These are phyloP conservation scores for Apiotrichum porosum DNA, from an alignment of 1,284 basidiomycete species.

Conservation along the genomic window DNA sequence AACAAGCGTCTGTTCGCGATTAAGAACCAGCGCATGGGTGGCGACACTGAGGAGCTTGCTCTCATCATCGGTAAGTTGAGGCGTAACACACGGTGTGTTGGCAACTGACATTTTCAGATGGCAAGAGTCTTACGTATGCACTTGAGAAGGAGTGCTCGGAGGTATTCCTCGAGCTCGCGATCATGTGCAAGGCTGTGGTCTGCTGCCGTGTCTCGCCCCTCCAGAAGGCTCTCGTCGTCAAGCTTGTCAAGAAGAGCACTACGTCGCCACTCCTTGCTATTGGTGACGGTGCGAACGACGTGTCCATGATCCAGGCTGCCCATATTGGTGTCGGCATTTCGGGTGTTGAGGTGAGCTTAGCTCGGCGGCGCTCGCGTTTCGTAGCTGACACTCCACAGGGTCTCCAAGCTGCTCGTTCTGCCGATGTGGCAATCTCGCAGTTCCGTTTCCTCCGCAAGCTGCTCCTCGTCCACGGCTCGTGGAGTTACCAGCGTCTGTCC, in stretches of 20 bases:
- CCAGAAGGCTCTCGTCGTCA: constrained; percentile 97
- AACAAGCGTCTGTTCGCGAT: constrained; percentile 84
- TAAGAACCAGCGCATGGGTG: constrained; percentile 82
- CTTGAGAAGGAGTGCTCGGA: constrained; percentile 88
- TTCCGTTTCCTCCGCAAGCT: constrained; percentile 96
- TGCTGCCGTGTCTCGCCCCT: constrained; percentile 81
- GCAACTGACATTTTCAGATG: constrained; percentile 59
- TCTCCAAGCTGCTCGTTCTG: constrained; percentile 91
- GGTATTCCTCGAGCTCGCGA: constrained; percentile 87
- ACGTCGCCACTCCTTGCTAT: constrained; percentile 90
- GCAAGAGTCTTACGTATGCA: constrained; percentile 88
- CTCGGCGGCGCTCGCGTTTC: no score
- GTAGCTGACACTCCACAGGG: constrained; percentile 52
- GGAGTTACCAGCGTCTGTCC: constrained; percentile 93
- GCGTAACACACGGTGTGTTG: no score
- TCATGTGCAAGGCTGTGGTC: constrained; percentile 72
- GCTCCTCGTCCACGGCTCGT: constrained; percentile 92
- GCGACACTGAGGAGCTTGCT: constrained; percentile 90
- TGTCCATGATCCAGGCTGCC: constrained; percentile 60
- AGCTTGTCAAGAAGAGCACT: constrained; percentile 95
- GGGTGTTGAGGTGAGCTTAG: constrained; percentile 65
- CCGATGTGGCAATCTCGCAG: constrained; percentile 96
- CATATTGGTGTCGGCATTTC: constrained; percentile 89
- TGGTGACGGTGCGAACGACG: constrained; percentile 60
- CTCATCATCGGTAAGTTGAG: constrained; percentile 74